Evolutionary conservation across 306 rosid genomes (phyloP), one percentile per base, ranked within the genome.

Genomic region (Fragaria vesca): DNA sequence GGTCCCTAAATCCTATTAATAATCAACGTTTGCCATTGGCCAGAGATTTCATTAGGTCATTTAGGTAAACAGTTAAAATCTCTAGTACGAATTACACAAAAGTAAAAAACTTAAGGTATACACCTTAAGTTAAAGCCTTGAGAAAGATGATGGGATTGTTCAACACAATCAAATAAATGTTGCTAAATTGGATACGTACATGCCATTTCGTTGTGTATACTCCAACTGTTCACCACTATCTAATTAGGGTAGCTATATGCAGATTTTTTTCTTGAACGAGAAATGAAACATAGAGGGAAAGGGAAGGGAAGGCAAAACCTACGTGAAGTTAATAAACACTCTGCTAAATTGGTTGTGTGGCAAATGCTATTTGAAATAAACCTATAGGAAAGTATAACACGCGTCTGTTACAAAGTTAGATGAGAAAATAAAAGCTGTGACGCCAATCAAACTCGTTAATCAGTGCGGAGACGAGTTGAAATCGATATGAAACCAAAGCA

Each of bases 391-490:
- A 54, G 11, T 26, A 54, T 20, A 6, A 6, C 45, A n/a, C 11
- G 24, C 47, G 26, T 67, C 30, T 47, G 6, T 28, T n/a, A 0
- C 17, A 12, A 65, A 51, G 70, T 71, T 76, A 28, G 78, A 76
- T 70, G 69, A 69, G 84, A 70, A 58, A 47, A 34, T 69, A 76
- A 62, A 69, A n/a, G 72, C 72, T 45, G n/a, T 12, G 51, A 55
- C 4, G 12, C 61, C 5, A n/a, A n/a, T 55, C 61, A 20, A 55
- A 20, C 4, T 55, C 57, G 0, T 51, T 50, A 50, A 16, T 50
- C 7, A 50, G 20, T 1, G 16, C 16, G 8, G n/a, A 50, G 20
- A 4, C 36, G 0, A 4, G 16, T 1, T 50, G 4, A 47, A 13
- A 15, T 50, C 2, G 55, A 16, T 15, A 50, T 50, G n/a, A 50